Evolutionary conservation across 129 eudicot species (phyloP), one percentile per base, ranked within the genome.

Genomic region (Artemisia annua): DNA sequence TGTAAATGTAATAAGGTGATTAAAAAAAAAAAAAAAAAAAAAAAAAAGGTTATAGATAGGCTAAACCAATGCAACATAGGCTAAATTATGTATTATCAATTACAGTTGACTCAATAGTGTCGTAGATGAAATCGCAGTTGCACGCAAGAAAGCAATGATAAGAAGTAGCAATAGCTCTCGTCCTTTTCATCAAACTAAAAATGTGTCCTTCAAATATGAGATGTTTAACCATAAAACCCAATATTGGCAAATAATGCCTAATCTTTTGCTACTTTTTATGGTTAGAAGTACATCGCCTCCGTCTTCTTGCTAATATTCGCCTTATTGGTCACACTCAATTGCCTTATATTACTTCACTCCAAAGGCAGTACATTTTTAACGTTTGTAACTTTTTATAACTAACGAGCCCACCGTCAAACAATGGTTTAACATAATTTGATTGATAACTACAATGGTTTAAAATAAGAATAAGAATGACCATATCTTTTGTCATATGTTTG

Each of bases 221-320:
- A 35, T 5, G 44, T 35, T 35, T 5, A 35, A 35, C 44, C 44
- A 35, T 5, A 5, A 5, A 5, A 5, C 1, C 44, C 44, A 5
- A 7, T 35, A 35, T 35, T 6, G 44, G 44, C 44, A 35, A 35
- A 35, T 5, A 35, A 35, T 35, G 44, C 14, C 17, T 11, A 51
- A 51, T 51, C 56, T n/a, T 51, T 51, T 13, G 2, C 15, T 2
- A 7, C 5, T 66, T 48, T 12, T 11, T 51, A 26, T 26, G 43
- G 72, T 67, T 67, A 49, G 46, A 32, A 7, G 49, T 63, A 63
- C 69, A 39, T 10, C 20, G 39, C 51, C n/a, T 57, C 50, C 16
- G 58, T 67, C 72, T 49, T 67, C 19, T 67, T 67, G 59, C 59
- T 43, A 51, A 51, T 12, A 51, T 51, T 51, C 56, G 17, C 14